Percentiles rank a stretch among this genome's conserved stretches.
These are phyloP conservation scores for Gigaspora rosea DNA, from an alignment of 192 early-diverging fungal species.

Conservation along the genomic window DNA sequence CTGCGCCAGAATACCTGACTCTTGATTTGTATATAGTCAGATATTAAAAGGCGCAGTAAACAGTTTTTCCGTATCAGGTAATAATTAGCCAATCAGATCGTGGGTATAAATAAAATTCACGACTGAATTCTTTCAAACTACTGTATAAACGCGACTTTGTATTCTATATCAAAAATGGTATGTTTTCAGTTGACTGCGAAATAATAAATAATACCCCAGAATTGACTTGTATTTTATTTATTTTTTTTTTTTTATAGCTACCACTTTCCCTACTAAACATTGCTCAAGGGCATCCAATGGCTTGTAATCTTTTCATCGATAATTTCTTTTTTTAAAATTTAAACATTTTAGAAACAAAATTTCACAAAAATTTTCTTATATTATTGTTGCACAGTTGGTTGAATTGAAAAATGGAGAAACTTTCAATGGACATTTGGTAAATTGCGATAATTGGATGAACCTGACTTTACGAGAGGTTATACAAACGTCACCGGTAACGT, in stretches of 20 bases:
- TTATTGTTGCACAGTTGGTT: conserved; percentile 61
- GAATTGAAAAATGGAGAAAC: conserved; percentile 98
- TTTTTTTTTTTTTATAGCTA: conserved; percentile 55
- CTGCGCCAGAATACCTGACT: no score
- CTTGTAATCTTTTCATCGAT: conserved; percentile 35
- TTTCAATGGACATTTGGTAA: conserved; percentile 96
- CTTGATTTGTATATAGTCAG: no score
- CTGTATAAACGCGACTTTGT: no score
- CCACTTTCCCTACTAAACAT: conserved; percentile 91
- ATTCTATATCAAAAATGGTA: no score
- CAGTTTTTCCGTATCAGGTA: no score
- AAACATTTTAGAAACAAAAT: background rate
- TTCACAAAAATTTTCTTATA: background rate
- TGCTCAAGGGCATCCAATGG: conserved; percentile 84
- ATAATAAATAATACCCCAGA: no score
- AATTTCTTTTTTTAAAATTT: background rate
- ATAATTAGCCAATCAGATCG: no score
- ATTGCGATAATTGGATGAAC: conserved; percentile 99
- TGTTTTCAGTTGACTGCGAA: no score
- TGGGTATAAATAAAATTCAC: no score
- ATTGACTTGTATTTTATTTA: background rate
- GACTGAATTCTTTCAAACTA: no score
- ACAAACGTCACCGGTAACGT: conserved; percentile 77
- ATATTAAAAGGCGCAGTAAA: no score
- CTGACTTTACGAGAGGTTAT: conserved; percentile 93